Evolutionary conservation across 2,329 filamentous ascomycete species (phyloP), one percentile per base, ranked within the genome.

Genomic region (Diaporthe sp.): DNA sequence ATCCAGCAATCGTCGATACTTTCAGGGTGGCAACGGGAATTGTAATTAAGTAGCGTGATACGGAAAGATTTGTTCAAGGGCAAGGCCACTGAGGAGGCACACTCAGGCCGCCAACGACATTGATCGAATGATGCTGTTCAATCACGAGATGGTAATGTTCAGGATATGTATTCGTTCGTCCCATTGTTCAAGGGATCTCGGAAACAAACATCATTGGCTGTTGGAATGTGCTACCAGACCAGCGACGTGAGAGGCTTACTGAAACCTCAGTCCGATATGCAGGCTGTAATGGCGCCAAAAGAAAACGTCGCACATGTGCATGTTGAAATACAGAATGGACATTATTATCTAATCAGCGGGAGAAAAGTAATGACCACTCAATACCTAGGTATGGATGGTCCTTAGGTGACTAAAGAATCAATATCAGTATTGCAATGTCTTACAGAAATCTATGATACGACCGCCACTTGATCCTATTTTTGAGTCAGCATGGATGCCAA

Each of bases 191-290:
- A 52, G 6, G 3, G 17, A 8, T 6, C 52, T 38, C 33, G 33
- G n/a, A 52, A 38, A 28, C 15, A 9, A 28, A 25, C 4, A 35
- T 25, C 30, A 52, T 54, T 40, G 64, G 64, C 33, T 54, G 17
- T 7, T 5, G 33, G 33, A 6, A 40, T 28, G 8, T 30, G 35
- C 25, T 22, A 22, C n/a, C 64, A 68, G 8, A 40, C 30, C 10
- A 17, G 17, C 33, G 17, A 52, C 10, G 9, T 12, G 50, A 30
- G 47, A 68, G 13, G n/a, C 15, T n/a, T 8, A 52, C 64, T 54
- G 64, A 67, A 67, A 67, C 45, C 45, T 25, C 64, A 15, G 47
- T 68, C 64, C 40, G 45, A 54, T 52, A 68, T 54, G 45, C 61
- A 38, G 13, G 4, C 3, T 22, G 12, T 13, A 25, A 4, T n/a